Conservation (phyloP, 164 flowering plant species). For the Vitis cinerea region DNA sequence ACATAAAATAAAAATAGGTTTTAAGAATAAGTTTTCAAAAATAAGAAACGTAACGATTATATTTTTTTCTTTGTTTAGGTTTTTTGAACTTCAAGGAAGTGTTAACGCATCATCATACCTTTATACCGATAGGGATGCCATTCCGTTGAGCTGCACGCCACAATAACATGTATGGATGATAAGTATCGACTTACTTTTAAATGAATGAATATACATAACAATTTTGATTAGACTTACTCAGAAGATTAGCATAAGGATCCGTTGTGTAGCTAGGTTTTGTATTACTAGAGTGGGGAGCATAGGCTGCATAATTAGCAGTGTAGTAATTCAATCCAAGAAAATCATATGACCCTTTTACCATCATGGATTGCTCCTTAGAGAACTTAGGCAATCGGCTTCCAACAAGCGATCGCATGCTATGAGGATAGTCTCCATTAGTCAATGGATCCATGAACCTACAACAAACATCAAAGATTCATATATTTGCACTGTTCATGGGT, state of each 20-base stretch:
- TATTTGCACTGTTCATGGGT: too few relatives aligned
- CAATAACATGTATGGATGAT: not conserved
- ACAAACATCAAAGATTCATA: not conserved
- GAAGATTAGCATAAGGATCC: not conserved
- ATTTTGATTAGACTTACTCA: conserved; percentile 1
- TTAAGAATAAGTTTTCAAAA: too few relatives aligned
- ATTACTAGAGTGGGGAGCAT: not conserved
- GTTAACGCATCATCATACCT: not conserved
- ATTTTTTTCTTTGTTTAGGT: too few relatives aligned
- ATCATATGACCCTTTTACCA: conserved; percentile 18
- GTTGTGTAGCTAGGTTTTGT: conserved; percentile 2
- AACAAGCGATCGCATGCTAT: conserved; percentile 9
- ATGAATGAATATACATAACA: not conserved
- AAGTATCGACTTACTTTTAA: not conserved
- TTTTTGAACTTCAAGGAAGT: too few relatives aligned
- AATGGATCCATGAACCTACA: conserved; percentile 21
- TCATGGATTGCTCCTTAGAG: conserved; percentile 2
- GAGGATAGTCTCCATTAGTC: conserved; percentile 13
- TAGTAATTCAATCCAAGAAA: conserved; percentile 26
- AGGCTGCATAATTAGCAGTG: conserved; percentile 4
- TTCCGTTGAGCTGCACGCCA: not conserved
- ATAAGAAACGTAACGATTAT: too few relatives aligned
- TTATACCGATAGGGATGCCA: not conserved
- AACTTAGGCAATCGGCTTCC: conserved; percentile 17
- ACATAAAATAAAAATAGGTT: too few relatives aligned